phyloP scores from a whole-genome alignment of 164 flowering plant genomes.

The Piper betle region DNA sequence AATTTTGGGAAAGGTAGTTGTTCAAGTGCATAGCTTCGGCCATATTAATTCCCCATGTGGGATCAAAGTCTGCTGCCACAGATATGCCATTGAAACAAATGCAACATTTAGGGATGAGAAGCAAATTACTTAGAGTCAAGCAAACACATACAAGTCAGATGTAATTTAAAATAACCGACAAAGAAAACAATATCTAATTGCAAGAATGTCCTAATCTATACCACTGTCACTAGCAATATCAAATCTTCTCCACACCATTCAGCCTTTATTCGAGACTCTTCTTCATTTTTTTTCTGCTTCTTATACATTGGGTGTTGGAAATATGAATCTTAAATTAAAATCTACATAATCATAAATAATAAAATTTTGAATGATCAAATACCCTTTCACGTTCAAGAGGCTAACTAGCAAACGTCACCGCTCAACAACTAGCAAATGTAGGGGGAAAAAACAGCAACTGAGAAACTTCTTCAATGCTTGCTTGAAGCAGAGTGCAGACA shows the following conservation, averaged over 20 bases:
- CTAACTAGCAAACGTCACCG: background rate
- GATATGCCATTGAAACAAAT: background rate
- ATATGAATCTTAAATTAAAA: background rate
- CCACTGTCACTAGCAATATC: background rate
- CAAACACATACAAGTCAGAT: background rate
- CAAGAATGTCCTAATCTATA: no score
- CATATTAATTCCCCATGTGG: conserved; percentile 94
- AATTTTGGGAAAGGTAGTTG: conserved; percentile 53
- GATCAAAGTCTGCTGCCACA: conserved; percentile 86
- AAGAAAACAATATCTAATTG: background rate
- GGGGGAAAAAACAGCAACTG: background rate
- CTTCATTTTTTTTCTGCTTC: no score
- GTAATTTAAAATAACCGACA: no score
- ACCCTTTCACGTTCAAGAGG: background rate
- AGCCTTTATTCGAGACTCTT: background rate
- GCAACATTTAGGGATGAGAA: background rate
- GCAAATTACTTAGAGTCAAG: background rate
- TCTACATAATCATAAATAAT: background rate
- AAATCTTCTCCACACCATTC: background rate
- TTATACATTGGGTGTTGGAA: no score
- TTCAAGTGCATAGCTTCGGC: conserved; percentile 83
- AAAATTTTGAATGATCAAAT: no score
- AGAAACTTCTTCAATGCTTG: background rate
- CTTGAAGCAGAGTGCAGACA: conserved; percentile 3
- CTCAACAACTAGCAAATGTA: background rate